Evolutionary conservation across 2,329 filamentous ascomycete species (phyloP).

Genomic region (Nectriaceae sp.): DNA sequence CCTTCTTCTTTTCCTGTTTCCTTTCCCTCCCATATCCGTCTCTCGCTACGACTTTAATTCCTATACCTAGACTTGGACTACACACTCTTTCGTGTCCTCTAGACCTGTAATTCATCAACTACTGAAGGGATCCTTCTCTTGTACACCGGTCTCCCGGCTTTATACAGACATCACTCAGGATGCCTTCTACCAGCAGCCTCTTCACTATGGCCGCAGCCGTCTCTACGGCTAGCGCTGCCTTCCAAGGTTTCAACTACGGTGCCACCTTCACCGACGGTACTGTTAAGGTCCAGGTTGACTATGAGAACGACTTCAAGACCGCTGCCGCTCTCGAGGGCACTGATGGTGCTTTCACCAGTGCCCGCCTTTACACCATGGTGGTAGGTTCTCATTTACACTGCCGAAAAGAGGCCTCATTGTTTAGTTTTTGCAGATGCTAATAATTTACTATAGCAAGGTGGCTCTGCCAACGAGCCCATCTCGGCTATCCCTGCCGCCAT

Average conservation of each 20-base stretch:
- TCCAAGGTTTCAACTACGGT: conserved; percentile 76
- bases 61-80: neutral
- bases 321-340: conserved; percentile 66
- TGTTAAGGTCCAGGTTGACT: conserved; percentile 63
- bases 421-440: conserved; percentile 26
- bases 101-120: neutral
- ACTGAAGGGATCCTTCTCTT: neutral
- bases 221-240: conserved; percentile 38
- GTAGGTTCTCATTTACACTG: conserved; percentile 33
- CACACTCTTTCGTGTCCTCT: conserved; percentile 1
- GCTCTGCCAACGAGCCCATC: conserved; percentile 65
- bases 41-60: neutral
- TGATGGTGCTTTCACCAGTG: conserved; percentile 63
- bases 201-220: conserved; percentile 38
- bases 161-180: conserved; percentile 16
- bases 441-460: conserved; percentile 54
- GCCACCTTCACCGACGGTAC: conserved; percentile 60
- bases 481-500: conserved; percentile 82
- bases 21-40: neutral
- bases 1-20: neutral
- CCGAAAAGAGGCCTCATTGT: no score
- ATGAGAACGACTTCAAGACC: conserved; percentile 68
- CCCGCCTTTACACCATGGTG: conserved; percentile 75
- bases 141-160: conserved; percentile 1
- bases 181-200: conserved; percentile 35